A percentile compares a stretch with the other conserved stretches of the same genome.
phyloP scores from a whole-genome alignment of 176 grass and related monocot genomes.

The Neostapfia colusana region DNA sequence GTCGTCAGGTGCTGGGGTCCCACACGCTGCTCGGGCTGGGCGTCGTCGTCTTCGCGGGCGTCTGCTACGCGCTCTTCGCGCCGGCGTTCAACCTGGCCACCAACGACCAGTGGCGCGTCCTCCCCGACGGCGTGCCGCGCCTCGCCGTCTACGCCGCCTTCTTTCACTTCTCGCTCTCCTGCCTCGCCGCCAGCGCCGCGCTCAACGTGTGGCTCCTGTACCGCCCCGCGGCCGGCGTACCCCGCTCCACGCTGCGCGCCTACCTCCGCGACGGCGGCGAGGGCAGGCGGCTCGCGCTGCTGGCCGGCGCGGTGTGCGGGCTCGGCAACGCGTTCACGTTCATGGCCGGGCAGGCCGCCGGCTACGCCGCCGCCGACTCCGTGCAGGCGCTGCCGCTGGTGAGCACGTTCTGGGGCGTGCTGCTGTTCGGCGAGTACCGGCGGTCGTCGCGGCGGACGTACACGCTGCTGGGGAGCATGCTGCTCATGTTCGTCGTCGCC shows the following conservation, averaged over 20 bases:
- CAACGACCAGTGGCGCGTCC: constrained; percentile 76
- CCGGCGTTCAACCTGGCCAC: constrained; percentile 90
- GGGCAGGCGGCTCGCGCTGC: constrained; percentile 62
- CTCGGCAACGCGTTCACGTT: constrained; percentile 91
- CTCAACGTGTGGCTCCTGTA: constrained; percentile 82
- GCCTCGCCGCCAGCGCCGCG: constrained; percentile 52
- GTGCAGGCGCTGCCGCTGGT: constrained; percentile 78
- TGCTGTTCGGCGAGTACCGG: constrained; percentile 70
- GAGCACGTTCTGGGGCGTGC: constrained; percentile 71
- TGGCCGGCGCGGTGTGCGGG: constrained; percentile 66
- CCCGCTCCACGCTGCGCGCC: constrained; percentile 52
- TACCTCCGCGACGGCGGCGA: constrained; percentile 51
- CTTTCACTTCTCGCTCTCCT: constrained; percentile 95
- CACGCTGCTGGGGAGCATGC: constrained; percentile 68
- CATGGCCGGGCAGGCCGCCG: constrained; percentile 93
- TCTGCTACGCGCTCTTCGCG: constrained; percentile 88
- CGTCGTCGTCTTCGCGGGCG: constrained; percentile 75
- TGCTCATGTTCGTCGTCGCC: constrained; percentile 82
- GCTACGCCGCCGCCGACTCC: constrained; percentile 92
- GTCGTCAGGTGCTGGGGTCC: constrained; percentile 44
- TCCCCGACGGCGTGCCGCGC: constrained; percentile 60
- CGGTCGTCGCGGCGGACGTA: constrained; percentile 61
- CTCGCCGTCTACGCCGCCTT: constrained; percentile 85
- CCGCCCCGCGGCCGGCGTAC: constrained; percentile 70
- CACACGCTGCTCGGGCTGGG: constrained; percentile 56